A percentile compares a stretch with the other conserved stretches of the same genome.
These are phyloP conservation scores for Excoecaria agallocha DNA, from an alignment of 345 rosid species.

Conservation along the genomic window DNA sequence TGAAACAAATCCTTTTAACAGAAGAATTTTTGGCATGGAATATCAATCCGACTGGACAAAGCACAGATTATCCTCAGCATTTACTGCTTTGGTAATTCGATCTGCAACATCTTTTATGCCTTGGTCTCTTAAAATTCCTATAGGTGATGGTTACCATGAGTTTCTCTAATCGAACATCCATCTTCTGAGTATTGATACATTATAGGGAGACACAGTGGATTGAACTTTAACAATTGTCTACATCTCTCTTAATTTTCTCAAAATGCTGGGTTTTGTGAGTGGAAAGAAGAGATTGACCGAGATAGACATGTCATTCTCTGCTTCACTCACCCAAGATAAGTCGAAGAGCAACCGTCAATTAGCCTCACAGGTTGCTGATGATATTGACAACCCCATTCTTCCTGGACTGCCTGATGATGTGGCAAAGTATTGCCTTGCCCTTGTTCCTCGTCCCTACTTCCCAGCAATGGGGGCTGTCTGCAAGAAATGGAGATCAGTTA, in stretches of 20 bases:
- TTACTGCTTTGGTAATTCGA: slow-evolving; percentile 54
- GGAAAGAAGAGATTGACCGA: slow-evolving; percentile 45
- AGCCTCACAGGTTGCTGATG: slow-evolving; percentile 35
- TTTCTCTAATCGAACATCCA: slow-evolving; percentile 41
- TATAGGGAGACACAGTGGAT: slow-evolving; percentile 31
- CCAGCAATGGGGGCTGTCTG: slow-evolving; percentile 77
- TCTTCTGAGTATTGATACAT: slow-evolving; percentile 27
- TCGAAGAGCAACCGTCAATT: slow-evolving; percentile 37
- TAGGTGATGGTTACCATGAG: slow-evolving; percentile 79
- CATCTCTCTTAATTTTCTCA: slow-evolving; percentile 18
- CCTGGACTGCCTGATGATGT: slow-evolving; percentile 94
- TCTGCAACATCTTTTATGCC: slow-evolving; percentile 68
- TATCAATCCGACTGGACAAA: slow-evolving; percentile 56
- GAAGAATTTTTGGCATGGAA: slow-evolving; percentile 66
- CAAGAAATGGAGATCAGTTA: slow-evolving; percentile 80
- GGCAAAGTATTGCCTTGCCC: slow-evolving; percentile 75
- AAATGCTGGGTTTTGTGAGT: slow-evolving; percentile 50
- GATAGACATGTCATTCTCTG: slow-evolving; percentile 32
- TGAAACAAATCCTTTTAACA: slow-evolving; percentile 26
- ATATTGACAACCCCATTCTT: slow-evolving; percentile 43
- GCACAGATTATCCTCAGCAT: slow-evolving; percentile 49
- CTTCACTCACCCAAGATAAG: slow-evolving; percentile 20
- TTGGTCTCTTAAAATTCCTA: slow-evolving; percentile 77
- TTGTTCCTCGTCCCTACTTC: slow-evolving; percentile 66
- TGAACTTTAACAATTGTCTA: slow-evolving; percentile 17